Evolutionary conservation across 495 filamentous ascomycete species (phyloP), one percentile per base, ranked within the genome.

Genomic region (Usnea hakonensis): DNA sequence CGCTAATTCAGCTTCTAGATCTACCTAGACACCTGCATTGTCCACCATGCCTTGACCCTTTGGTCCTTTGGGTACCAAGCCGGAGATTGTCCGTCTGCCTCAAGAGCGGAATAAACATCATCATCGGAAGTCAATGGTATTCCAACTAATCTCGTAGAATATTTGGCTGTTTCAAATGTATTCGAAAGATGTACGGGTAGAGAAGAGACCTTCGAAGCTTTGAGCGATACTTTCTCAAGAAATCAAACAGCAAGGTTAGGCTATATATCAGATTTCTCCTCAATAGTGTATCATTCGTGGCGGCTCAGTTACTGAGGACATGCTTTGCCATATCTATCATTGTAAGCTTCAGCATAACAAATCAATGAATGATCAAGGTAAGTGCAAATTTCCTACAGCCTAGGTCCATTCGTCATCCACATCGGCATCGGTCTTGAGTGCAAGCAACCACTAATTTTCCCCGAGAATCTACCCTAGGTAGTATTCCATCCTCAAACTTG

Each of bases 371-470:
- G n/a, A n/a, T n/a, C n/a, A n/a, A 48, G 17, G 0, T 23, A 6
- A 7, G 16, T 26, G 17, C 23, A 30, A 8, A 36, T 17, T 26
- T 38, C 3, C 1, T 41, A 17, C 14, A 68, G 64, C 53, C 17
- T 68, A 68, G 54, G 58, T 68, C 33, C 59, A 63, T 46, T 41
- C 2, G 8, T 67, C 38, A 67, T 67, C 30, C 65, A 66, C 58
- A 61, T 67, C 38, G 63, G 56, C 32, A 44, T 65, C 16, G 65
- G 46, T 26, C 63, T 67, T 17, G 63, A 66, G 33, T 67, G 57
- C 64, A 55, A 54, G 13, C 65, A 65, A 28, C 26, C 55, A 10
- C n/a, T 28, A 5, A 41, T 67, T 21, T 32, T 67, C 5, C 64
- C 65, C 16, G 65, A 67, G 33, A 48, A 44, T n/a, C 46, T 67